phyloP scores from a whole-genome alignment of 768 basidiomycete genomes.

The Exidia glandulosa region DNA sequence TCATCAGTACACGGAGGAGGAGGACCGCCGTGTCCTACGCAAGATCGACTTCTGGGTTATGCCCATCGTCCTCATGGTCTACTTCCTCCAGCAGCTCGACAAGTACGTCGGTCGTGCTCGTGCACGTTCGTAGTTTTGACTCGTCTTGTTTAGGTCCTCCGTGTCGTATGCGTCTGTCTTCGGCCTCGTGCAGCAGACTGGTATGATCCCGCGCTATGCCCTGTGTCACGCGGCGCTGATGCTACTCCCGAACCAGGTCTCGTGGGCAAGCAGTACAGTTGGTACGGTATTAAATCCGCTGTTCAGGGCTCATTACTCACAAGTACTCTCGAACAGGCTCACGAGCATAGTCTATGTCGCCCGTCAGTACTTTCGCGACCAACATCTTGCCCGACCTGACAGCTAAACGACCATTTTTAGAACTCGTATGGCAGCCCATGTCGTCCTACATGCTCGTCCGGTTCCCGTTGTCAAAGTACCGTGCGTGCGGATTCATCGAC shows the following conservation, averaged over 20 bases:
- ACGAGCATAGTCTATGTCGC: constrained; percentile 35
- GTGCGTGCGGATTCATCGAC: constrained; percentile 15
- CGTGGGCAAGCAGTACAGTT: constrained; percentile 31
- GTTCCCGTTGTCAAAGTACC: constrained; percentile 29
- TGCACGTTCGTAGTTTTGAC: background rate
- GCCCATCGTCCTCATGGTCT: constrained; percentile 18
- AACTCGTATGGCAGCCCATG: constrained; percentile 33
- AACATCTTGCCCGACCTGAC: no score
- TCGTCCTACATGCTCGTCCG: constrained; percentile 31
- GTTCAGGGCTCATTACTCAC: no score
- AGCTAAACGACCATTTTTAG: no score
- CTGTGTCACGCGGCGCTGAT: constrained; percentile 8
- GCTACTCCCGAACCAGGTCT: constrained; percentile 18
- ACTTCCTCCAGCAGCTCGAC: constrained; percentile 34
- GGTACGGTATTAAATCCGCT: no score
- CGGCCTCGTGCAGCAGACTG: constrained; percentile 25
- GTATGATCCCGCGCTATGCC: constrained; percentile 10
- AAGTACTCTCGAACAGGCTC: no score
- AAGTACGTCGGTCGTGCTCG: constrained; percentile 21
- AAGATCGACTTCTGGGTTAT: constrained; percentile 29
- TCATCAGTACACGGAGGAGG: constrained; percentile 20
- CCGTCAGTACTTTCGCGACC: no score
- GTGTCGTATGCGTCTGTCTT: constrained; percentile 40
- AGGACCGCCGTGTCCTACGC: constrained; percentile 22
- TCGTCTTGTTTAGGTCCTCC: constrained; percentile 22